phyloP scores from a whole-genome alignment of 345 rosid species.

The Streptanthus diversifolius region DNA sequence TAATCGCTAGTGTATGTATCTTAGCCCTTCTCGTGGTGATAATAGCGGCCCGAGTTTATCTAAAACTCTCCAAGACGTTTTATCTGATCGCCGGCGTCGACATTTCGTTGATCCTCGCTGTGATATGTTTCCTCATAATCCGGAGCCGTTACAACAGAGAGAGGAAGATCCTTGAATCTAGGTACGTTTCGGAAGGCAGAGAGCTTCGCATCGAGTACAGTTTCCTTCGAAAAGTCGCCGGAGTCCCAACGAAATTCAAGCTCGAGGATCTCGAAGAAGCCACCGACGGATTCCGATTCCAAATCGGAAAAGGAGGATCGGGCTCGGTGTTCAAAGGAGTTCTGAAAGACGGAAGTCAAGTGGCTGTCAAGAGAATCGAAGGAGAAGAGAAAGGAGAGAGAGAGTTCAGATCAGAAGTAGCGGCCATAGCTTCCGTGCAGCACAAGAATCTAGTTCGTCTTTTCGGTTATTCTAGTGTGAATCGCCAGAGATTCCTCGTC shows the following conservation, averaged over 20 bases:
- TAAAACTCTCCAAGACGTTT: conserved; percentile 62
- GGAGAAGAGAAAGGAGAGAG: conserved; percentile 60
- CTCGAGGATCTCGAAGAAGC: conserved; percentile 75
- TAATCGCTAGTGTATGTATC: conserved; percentile 35
- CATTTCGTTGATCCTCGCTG: conserved; percentile 55
- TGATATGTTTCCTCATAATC: conserved; percentile 42
- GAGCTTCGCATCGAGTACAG: conserved; percentile 84
- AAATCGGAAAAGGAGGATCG: conserved; percentile 62
- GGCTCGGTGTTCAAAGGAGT: conserved; percentile 65
- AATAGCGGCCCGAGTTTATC: conserved; percentile 39
- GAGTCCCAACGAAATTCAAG: conserved; percentile 63
- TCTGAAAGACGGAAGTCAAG: conserved; percentile 47
- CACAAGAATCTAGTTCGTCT: conserved; percentile 64
- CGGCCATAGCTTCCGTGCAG: conserved; percentile 68
- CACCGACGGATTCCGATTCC: conserved; percentile 52
- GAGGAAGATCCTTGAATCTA: conserved; percentile 42
- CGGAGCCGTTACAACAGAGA: conserved; percentile 45
- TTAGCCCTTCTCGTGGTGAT: conserved; percentile 40
- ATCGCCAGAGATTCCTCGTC: conserved; percentile 42
- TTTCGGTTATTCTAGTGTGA: conserved; percentile 46
- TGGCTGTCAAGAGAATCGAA: conserved; percentile 65
- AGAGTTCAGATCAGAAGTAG: conserved; percentile 64
- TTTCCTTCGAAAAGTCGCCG: conserved; percentile 79
- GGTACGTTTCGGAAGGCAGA: conserved; percentile 48
- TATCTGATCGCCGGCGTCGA: conserved; percentile 63